phyloP scores from a whole-genome alignment of 805 yeast species.

The Yarrowia phangngaensis region DNA sequence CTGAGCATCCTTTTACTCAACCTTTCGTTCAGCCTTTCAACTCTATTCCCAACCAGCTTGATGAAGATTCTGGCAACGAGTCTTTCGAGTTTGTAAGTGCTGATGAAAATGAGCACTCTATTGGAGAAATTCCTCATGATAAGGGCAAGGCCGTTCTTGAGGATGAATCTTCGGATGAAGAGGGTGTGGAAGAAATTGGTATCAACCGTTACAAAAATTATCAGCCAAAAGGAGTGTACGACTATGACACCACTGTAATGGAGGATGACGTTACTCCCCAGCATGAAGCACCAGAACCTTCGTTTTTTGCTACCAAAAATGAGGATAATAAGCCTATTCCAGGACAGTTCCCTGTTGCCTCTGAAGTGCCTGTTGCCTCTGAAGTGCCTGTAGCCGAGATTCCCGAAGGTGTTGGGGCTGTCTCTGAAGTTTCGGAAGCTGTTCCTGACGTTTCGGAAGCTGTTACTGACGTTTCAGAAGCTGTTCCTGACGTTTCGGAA shows the following conservation, averaged over 20 bases:
- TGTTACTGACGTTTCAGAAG: too few relatives aligned
- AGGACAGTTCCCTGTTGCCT: constrained; percentile 35
- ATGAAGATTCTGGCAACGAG: constrained; percentile 28
- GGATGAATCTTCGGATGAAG: constrained; percentile 35
- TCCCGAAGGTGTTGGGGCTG: too few relatives aligned
- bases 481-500: too few relatives aligned
- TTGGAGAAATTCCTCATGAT: constrained; percentile 13
- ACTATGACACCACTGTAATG: constrained; percentile 56
- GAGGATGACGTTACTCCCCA: constrained; percentile 41
- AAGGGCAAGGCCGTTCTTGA: constrained; percentile 26
- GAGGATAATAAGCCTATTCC: constrained; percentile 39
- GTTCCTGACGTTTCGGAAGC: too few relatives aligned
- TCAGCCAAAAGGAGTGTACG: constrained; percentile 18
- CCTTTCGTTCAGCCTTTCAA: constrained; percentile 15
- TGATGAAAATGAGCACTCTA: constrained; percentile 30
- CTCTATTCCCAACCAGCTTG: constrained; percentile 14
- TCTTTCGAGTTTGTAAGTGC: constrained; percentile 42
- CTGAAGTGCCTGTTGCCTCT: too few relatives aligned
- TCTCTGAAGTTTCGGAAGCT: too few relatives aligned
- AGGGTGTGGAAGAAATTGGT: constrained; percentile 33
- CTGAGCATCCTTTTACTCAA: constrained; percentile 8
- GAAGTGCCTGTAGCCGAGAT: too few relatives aligned
- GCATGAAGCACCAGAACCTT: constrained; percentile 34
- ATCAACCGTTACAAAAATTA: constrained; percentile 24
- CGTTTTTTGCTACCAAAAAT: constrained; percentile 44